Percentiles rank a stretch among this genome's conserved stretches.
Evolutionary conservation across 371 early-diverging fungal genomes (phyloP).

Genomic region (Lichtheimia ramosa): DNA sequence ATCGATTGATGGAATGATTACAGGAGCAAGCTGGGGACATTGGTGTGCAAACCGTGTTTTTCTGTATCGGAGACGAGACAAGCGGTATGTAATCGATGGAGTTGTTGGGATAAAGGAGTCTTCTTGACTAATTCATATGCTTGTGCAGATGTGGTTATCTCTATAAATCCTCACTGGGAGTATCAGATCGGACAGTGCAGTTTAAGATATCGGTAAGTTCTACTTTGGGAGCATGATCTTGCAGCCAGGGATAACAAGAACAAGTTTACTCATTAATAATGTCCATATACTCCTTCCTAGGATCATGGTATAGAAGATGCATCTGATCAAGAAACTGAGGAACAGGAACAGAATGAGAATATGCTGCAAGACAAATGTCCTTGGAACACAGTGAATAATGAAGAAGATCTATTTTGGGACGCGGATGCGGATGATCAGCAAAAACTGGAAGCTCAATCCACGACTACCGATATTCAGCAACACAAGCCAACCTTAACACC

Average conservation of each 20-base stretch:
- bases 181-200: constrained; percentile 1
- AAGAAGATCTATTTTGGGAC: too few species aligned
- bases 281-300: neutral
- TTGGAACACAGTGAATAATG: too few species aligned
- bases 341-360: neutral
- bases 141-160: constrained; percentile 3
- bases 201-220: constrained; percentile 11
- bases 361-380: too few species aligned
- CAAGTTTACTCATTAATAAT: neutral
- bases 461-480: too few species aligned
- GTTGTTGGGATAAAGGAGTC: neutral
- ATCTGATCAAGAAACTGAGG: neutral
- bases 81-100: constrained; percentile 3
- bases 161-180: constrained; percentile 8
- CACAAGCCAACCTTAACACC: too few species aligned
- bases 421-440: too few species aligned
- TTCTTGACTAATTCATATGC: neutral
- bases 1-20: neutral
- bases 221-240: neutral
- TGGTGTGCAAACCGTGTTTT: constrained; percentile 15
- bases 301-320: constrained; percentile 2
- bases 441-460: too few species aligned
- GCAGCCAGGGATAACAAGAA: neutral
- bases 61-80: constrained; percentile 14
- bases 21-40: constrained; percentile 8